phyloP scores from a whole-genome alignment of 1,139 yeast genomes.

The Suhomyces bolitotheri region DNA sequence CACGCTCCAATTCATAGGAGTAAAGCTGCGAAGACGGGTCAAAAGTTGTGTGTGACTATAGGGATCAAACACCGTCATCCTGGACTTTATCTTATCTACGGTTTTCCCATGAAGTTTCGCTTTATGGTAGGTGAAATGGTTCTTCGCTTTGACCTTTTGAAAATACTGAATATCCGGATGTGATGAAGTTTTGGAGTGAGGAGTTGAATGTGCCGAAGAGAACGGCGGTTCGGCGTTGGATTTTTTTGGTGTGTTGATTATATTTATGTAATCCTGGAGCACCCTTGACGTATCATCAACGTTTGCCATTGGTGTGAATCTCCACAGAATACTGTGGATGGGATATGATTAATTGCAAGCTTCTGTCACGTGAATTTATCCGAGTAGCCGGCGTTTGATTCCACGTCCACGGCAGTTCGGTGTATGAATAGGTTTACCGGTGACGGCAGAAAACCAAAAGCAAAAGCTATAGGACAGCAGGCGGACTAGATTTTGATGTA shows the following conservation, averaged over 20 bases:
- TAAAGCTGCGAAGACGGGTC: conserved; percentile 31
- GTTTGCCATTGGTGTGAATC: conserved; percentile 6
- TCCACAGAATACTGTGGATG: background rate
- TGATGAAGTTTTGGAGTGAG: conserved; percentile 3
- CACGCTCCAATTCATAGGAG: conserved; percentile 38
- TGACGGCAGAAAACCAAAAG: no score
- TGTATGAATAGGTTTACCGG: no score
- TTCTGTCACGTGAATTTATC: conserved; percentile 5
- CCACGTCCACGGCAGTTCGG: no score
- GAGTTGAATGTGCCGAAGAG: background rate
- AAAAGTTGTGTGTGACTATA: conserved; percentile 31
- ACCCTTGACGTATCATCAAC: conserved; percentile 30
- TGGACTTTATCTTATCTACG: conserved; percentile 18
- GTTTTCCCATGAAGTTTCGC: conserved; percentile 13
- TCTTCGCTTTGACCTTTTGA: conserved; percentile 34
- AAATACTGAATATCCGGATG: conserved; percentile 47
- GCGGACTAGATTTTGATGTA: no score
- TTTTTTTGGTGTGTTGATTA: conserved; percentile 23
- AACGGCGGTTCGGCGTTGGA: conserved; percentile 4
- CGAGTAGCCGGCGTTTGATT: no score
- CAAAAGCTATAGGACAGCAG: no score
- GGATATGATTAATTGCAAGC: background rate
- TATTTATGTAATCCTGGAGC: conserved; percentile 30
- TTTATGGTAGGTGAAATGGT: conserved; percentile 41
- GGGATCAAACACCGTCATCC: conserved; percentile 34